Percentiles rank a stretch among this genome's conserved stretches.
phyloP scores from a whole-genome alignment of 106 monocot genomes.

The Platanthera zijinensis region DNA sequence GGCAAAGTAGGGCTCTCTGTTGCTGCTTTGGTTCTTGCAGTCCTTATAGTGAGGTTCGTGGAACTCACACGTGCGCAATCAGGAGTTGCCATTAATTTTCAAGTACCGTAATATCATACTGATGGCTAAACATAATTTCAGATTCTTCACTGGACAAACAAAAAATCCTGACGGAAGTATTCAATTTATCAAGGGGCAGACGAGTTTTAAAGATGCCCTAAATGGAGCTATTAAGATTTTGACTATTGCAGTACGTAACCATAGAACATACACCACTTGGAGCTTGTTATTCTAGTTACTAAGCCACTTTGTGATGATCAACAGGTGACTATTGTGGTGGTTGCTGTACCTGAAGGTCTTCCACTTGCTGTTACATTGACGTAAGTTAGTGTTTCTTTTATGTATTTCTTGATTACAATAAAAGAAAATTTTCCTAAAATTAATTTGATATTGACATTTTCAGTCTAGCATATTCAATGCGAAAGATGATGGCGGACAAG shows the following conservation, averaged over 20 bases:
- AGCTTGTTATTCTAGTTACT: slow-evolving; percentile 3
- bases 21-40: slow-evolving; percentile 64
- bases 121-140: slow-evolving; percentile 16
- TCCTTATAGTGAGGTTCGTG: slow-evolving; percentile 64
- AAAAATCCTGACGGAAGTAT: slow-evolving; percentile 45
- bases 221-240: slow-evolving; percentile 52
- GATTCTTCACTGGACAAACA: slow-evolving; percentile 58
- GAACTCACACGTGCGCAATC: background rate
- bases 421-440: background rate
- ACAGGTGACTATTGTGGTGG: slow-evolving; percentile 32
- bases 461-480: slow-evolving; percentile 29
- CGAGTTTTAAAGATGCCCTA: slow-evolving; percentile 36
- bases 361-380: slow-evolving; percentile 30
- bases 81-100: background rate
- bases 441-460: slow-evolving; percentile 1
- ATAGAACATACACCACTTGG: background rate
- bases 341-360: slow-evolving; percentile 30
- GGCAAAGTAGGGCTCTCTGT: slow-evolving; percentile 75
- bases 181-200: slow-evolving; percentile 51
- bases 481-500: slow-evolving; percentile 28
- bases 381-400: slow-evolving; percentile 22
- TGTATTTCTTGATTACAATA: background rate
- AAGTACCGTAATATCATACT: background rate
- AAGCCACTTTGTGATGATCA: background rate
- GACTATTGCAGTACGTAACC: slow-evolving; percentile 61